Conservation (phyloP, 805 yeast genomes). For the Myxozyma geophila region DNA sequence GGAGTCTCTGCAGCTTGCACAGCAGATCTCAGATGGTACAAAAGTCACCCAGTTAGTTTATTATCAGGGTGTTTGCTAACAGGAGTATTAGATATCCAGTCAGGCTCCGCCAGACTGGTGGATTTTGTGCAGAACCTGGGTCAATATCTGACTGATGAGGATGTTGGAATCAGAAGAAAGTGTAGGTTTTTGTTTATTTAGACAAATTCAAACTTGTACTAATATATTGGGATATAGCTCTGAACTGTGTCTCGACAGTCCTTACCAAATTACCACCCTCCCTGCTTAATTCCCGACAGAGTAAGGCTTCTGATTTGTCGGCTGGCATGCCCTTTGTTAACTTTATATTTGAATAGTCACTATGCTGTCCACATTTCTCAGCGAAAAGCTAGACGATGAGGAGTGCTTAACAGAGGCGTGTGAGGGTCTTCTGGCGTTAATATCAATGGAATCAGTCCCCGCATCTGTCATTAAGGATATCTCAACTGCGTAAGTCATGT, state of each 20-base stretch:
- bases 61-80: not conserved
- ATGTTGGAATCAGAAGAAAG: constrained; percentile 55
- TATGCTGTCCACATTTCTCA: constrained; percentile 55
- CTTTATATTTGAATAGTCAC: constrained; percentile 34
- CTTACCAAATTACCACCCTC: constrained; percentile 43
- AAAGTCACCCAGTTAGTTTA: no score
- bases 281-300: constrained; percentile 48
- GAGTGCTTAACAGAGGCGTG: constrained; percentile 58
- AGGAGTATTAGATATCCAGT: constrained; percentile 36
- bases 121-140: constrained; percentile 64
- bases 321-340: not conserved
- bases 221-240: constrained; percentile 41
- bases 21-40: constrained; percentile 23
- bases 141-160: constrained; percentile 64
- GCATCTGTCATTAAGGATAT: constrained; percentile 39
- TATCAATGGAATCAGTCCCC: constrained; percentile 56
- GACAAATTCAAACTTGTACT: not conserved
- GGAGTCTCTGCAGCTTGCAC: constrained; percentile 23
- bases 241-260: constrained; percentile 51
- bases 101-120: constrained; percentile 48
- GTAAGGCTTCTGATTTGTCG: constrained; percentile 4
- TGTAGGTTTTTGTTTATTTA: constrained; percentile 26
- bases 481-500: constrained; percentile 43
- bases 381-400: constrained; percentile 70
- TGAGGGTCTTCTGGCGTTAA: constrained; percentile 58